phyloP scores from a whole-genome alignment of 768 basidiomycete genomes.

The Pleurotus tuoliensis region DNA sequence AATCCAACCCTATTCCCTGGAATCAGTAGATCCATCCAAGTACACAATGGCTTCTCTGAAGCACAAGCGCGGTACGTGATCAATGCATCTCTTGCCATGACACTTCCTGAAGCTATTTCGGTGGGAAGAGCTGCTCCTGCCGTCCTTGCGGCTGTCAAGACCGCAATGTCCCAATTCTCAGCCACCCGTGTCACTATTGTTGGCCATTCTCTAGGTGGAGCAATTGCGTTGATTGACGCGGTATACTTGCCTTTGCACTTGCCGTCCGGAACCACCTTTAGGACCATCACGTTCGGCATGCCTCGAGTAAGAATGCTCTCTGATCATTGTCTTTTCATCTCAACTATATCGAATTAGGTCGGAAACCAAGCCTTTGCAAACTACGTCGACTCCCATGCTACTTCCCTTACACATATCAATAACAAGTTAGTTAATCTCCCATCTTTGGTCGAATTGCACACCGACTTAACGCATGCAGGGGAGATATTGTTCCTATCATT shows the following conservation, averaged over 20 bases:
- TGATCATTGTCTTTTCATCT: constrained; percentile 15
- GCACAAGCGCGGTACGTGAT: constrained; percentile 35
- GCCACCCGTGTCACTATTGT: constrained; percentile 38
- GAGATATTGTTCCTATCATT: constrained; percentile 37
- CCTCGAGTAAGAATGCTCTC: constrained; percentile 30
- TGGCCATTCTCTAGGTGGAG: constrained; percentile 52
- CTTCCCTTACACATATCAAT: constrained; percentile 52
- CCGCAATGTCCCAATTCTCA: constrained; percentile 27
- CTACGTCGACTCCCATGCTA: constrained; percentile 48
- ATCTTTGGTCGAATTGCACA: background rate
- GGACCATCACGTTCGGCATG: constrained; percentile 36
- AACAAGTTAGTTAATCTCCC: constrained; percentile 36
- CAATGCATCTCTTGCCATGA: background rate
- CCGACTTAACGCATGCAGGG: constrained; percentile 16
- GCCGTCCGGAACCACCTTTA: constrained; percentile 28
- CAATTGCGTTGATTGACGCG: constrained; percentile 51
- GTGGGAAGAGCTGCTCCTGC: constrained; percentile 33
- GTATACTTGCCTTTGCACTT: constrained; percentile 53
- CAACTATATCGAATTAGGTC: constrained; percentile 18
- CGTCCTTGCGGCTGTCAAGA: constrained; percentile 37
- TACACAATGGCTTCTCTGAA: constrained; percentile 41
- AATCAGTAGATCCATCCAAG: constrained; percentile 33
- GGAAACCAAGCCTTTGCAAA: constrained; percentile 62
- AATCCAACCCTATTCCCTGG: constrained; percentile 44
- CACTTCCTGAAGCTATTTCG: background rate